Percentiles rank a stretch among this genome's conserved stretches.
Evolutionary conservation across 495 filamentous ascomycete species (phyloP).

Genomic region (Filosporella fistucella): DNA sequence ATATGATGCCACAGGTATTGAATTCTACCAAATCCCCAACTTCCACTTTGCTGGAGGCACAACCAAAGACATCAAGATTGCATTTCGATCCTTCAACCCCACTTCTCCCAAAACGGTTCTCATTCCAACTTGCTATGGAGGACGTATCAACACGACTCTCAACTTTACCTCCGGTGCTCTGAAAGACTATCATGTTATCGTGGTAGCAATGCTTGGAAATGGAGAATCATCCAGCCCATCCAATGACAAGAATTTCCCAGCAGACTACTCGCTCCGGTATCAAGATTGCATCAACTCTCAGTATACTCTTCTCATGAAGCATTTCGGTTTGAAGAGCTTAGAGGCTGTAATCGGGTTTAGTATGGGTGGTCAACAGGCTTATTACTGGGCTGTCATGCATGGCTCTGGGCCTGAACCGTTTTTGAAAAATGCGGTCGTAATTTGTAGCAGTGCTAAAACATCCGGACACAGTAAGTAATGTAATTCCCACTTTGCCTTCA

Average conservation of each 20-base stretch:
- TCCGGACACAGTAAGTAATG: slow-evolving; percentile 39
- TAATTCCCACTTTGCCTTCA: no score
- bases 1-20: slow-evolving; percentile 16
- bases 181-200: slow-evolving; percentile 30
- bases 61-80: slow-evolving; percentile 30
- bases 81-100: slow-evolving; percentile 39
- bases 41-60: slow-evolving; percentile 36
- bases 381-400: slow-evolving; percentile 37
- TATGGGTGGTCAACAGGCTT: slow-evolving; percentile 47
- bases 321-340: slow-evolving; percentile 24
- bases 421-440: slow-evolving; percentile 30
- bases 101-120: slow-evolving; percentile 31
- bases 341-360: slow-evolving; percentile 38
- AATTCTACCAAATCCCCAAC: slow-evolving; percentile 30
- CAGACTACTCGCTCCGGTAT: slow-evolving; percentile 25
- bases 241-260: slow-evolving; percentile 23
- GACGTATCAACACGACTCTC: slow-evolving; percentile 35
- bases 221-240: slow-evolving; percentile 33
- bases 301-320: slow-evolving; percentile 23
- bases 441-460: slow-evolving; percentile 38
- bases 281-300: slow-evolving; percentile 32
- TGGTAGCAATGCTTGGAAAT: slow-evolving; percentile 33
- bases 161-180: slow-evolving; percentile 31
- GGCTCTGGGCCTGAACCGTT: slow-evolving; percentile 26
- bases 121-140: slow-evolving; percentile 45